Percentiles rank a stretch among this genome's conserved stretches.
phyloP scores from a whole-genome alignment of 345 rosid species.

The Physaria fendleri region DNA sequence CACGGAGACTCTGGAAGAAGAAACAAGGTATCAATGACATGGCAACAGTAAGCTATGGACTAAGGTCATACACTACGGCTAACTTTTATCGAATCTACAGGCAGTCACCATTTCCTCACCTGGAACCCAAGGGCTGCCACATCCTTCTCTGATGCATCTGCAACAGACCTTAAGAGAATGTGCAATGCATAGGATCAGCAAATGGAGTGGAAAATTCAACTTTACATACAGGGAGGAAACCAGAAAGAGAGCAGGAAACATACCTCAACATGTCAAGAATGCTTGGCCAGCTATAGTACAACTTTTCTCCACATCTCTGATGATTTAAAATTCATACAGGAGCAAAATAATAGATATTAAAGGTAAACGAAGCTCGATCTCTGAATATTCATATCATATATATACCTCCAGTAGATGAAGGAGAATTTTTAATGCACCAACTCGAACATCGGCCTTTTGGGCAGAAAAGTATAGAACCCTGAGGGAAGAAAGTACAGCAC shows the following conservation, averaged over 20 bases:
- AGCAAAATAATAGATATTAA: slow-evolving; percentile 10
- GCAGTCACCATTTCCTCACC: slow-evolving; percentile 43
- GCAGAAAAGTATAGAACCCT: slow-evolving; percentile 77
- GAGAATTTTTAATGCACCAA: slow-evolving; percentile 90
- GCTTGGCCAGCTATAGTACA: slow-evolving; percentile 78
- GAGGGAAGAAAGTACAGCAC: slow-evolving; percentile 79
- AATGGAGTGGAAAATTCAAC: not conserved
- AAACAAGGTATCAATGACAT: slow-evolving; percentile 25
- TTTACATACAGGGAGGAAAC: not conserved
- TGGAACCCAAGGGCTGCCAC: slow-evolving; percentile 88
- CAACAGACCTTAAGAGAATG: slow-evolving; percentile 63
- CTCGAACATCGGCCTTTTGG: slow-evolving; percentile 70
- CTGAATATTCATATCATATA: slow-evolving; percentile 10
- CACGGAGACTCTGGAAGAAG: slow-evolving; percentile 66
- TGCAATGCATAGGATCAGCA: slow-evolving; percentile 8
- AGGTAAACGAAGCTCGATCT: slow-evolving; percentile 1
- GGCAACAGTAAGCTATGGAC: slow-evolving; percentile 1
- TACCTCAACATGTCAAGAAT: slow-evolving; percentile 94
- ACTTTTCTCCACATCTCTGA: slow-evolving; percentile 91
- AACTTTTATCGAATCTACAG: not conserved
- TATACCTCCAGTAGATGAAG: slow-evolving; percentile 91
- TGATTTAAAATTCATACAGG: slow-evolving; percentile 7
- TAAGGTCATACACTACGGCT: not conserved
- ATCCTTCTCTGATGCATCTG: slow-evolving; percentile 91
- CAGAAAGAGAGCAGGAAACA: slow-evolving; percentile 17